phyloP scores from a whole-genome alignment of 2,329 filamentous ascomycete genomes.

The Fusarium vanettenii region DNA sequence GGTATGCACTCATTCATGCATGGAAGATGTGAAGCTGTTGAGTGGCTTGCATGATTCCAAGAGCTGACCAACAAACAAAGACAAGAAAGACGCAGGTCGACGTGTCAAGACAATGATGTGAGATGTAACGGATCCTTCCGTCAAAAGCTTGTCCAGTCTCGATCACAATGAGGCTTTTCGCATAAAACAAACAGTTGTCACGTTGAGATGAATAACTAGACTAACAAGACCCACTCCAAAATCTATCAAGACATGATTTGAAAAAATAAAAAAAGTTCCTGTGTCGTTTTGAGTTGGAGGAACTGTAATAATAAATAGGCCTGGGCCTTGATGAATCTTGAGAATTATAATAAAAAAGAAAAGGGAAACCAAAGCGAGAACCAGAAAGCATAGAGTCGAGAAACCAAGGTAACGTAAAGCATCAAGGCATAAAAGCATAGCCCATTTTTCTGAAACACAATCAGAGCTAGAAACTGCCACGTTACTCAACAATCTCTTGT shows the following conservation, averaged over 20 bases:
- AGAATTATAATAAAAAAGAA: neutral
- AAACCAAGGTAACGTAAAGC: neutral
- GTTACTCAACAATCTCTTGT: neutral
- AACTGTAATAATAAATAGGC: neutral
- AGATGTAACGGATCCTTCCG: slow-evolving; percentile 7
- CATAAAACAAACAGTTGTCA: neutral
- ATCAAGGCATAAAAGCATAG: neutral
- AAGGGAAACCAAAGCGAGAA: neutral
- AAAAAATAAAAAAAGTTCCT: neutral
- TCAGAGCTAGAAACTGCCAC: neutral
- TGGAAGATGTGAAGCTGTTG: neutral
- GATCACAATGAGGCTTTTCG: neutral
- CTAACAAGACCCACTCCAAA: neutral
- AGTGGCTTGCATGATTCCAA: slow-evolving; percentile 2
- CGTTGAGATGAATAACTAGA: neutral
- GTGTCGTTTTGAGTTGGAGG: neutral
- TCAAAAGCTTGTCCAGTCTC: neutral
- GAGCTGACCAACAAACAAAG: neutral
- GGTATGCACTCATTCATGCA: neutral
- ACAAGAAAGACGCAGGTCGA: neutral
- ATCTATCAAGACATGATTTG: neutral
- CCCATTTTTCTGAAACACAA: neutral
- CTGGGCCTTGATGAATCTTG: neutral
- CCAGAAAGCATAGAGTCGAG: neutral
- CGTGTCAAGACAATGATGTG: neutral